phyloP scores from a whole-genome alignment of 164 flowering plant genomes.

The Cinnamomum micranthum region DNA sequence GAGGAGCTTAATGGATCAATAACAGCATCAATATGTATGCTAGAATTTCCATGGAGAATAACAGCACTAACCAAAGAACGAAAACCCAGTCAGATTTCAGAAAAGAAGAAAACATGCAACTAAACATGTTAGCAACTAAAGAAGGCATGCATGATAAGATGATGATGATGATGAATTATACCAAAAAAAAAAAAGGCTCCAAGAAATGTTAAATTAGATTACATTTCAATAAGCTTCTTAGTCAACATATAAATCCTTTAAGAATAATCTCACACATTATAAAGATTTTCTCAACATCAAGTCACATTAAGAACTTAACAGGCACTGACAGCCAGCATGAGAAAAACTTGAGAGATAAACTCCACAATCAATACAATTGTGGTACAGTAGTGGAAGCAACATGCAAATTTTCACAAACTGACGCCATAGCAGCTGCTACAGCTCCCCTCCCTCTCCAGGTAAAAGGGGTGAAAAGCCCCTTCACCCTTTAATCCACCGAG shows the following conservation, averaged over 20 bases:
- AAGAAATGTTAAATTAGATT: neutral
- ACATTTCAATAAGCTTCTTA: neutral
- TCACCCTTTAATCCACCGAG: too few species aligned
- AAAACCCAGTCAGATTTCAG: constrained; percentile 8
- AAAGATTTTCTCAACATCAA: neutral
- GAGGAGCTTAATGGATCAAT: constrained; percentile 88
- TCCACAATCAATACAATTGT: too few species aligned
- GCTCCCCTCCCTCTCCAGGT: too few species aligned
- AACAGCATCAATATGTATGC: constrained; percentile 91
- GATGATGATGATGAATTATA: neutral
- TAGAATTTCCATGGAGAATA: constrained; percentile 55
- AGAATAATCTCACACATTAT: neutral
- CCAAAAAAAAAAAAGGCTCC: neutral
- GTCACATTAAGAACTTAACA: too few species aligned
- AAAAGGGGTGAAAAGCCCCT: too few species aligned
- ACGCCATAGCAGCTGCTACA: too few species aligned
- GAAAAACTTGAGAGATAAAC: too few species aligned
- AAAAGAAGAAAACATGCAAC: neutral
- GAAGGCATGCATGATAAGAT: neutral
- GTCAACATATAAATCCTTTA: neutral
- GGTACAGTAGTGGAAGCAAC: too few species aligned
- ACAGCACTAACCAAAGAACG: constrained; percentile 60
- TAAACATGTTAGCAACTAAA: neutral
- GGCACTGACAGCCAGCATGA: too few species aligned
- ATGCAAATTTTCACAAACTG: too few species aligned